These are phyloP conservation scores for Phaffomyces antillensis DNA, from an alignment of 805 yeast genomes.

Conservation along the genomic window DNA sequence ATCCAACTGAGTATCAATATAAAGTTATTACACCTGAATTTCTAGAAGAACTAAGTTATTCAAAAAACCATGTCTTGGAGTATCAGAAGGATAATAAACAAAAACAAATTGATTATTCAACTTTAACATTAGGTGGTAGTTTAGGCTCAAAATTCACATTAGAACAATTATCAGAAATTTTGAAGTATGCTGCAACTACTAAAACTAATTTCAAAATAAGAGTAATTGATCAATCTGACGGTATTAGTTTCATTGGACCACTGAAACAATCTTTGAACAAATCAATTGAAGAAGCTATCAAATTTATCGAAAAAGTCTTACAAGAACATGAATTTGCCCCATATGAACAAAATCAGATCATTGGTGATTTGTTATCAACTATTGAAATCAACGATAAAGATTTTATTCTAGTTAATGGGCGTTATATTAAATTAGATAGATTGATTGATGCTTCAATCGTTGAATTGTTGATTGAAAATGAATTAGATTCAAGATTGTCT, in stretches of 20 bases:
- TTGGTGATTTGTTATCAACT: constrained; percentile 21
- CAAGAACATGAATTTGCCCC: constrained; percentile 10
- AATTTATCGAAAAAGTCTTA: constrained; percentile 8
- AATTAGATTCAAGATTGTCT: constrained; percentile 38
- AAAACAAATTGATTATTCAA: constrained; percentile 21
- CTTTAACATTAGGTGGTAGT: constrained; percentile 55
- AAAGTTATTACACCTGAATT: constrained; percentile 16
- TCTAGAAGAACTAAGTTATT: constrained; percentile 3
- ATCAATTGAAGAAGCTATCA: constrained; percentile 13
- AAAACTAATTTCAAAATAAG: constrained; percentile 32
- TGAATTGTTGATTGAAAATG: constrained; percentile 37
- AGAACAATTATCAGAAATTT: constrained; percentile 36
- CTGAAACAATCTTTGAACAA: constrained; percentile 12
- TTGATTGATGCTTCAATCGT: constrained; percentile 24
- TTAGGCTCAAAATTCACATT: constrained; percentile 32
- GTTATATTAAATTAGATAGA: constrained; percentile 33
- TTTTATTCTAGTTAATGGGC: constrained; percentile 47
- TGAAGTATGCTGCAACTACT: constrained; percentile 21
- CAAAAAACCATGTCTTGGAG: constrained; percentile 17
- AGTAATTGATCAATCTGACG: constrained; percentile 25
- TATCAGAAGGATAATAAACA: constrained; percentile 11
- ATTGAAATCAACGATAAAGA: constrained; percentile 29
- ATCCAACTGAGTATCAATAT: constrained; percentile 25
- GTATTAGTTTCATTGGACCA: constrained; percentile 13
- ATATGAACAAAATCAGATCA: constrained; percentile 1